phyloP scores from a whole-genome alignment of 31 red algal species.

The Asparagopsis taxiformis region DNA sequence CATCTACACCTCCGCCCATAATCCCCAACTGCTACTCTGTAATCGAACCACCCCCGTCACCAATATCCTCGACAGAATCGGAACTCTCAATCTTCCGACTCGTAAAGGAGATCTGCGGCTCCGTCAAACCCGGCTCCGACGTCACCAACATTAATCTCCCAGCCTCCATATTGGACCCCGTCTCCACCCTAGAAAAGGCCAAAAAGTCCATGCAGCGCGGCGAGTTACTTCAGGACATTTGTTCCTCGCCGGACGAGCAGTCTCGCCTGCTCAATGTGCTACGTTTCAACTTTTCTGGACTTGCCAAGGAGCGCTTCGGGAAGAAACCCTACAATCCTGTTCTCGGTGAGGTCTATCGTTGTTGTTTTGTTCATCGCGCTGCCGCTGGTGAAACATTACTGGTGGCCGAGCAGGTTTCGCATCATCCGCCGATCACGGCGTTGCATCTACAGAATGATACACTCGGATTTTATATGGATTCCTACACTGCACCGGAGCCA shows the following conservation, averaged over 20 bases:
- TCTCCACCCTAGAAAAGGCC: slow-evolving; percentile 88
- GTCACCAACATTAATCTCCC: slow-evolving; percentile 85
- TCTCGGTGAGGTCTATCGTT: slow-evolving; percentile 87
- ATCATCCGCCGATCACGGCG: slow-evolving; percentile 94
- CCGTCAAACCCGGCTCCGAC: slow-evolving; percentile 80
- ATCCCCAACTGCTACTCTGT: slow-evolving; percentile 31
- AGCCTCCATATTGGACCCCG: slow-evolving; percentile 87
- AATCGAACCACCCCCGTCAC: slow-evolving; percentile 33
- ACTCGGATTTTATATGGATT: slow-evolving; percentile 77
- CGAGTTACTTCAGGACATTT: slow-evolving; percentile 80
- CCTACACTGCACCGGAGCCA: slow-evolving; percentile 81
- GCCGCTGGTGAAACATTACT: slow-evolving; percentile 56
- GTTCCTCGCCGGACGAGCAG: slow-evolving; percentile 19
- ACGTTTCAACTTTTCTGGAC: slow-evolving; percentile 83
- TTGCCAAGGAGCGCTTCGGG: slow-evolving; percentile 86
- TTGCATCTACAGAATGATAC: slow-evolving; percentile 81
- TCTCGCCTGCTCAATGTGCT: slow-evolving; percentile 77
- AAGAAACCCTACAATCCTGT: slow-evolving; percentile 98
- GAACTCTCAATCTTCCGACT: slow-evolving; percentile 80
- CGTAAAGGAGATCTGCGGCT: slow-evolving; percentile 73
- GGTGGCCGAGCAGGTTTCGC: slow-evolving; percentile 92
- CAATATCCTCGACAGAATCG: slow-evolving; percentile 29
- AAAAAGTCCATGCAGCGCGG: slow-evolving; percentile 91
- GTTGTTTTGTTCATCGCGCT: slow-evolving; percentile 75
- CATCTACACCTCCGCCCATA: slow-evolving; percentile 8